These are phyloP conservation scores for Fusarium chaquense DNA, from an alignment of 2,329 filamentous ascomycete genomes.

Conservation along the genomic window DNA sequence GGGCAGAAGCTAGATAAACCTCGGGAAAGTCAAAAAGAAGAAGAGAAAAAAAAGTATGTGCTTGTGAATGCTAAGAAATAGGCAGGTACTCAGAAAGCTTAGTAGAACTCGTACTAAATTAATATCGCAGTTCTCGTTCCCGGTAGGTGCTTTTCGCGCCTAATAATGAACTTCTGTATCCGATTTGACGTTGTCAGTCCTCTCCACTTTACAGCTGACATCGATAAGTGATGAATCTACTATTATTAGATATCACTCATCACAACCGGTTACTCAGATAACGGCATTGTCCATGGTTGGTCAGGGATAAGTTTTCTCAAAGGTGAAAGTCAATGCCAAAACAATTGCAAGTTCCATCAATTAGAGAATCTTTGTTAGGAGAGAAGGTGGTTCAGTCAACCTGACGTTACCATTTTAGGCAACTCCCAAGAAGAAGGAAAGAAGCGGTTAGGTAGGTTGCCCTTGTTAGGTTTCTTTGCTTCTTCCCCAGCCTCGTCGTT, in stretches of 20 bases:
- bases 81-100: slow-evolving; percentile 6
- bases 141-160: slow-evolving; percentile 30
- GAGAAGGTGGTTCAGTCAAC: slow-evolving; percentile 14
- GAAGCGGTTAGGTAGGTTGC: slow-evolving; percentile 14
- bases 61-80: not conserved
- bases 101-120: slow-evolving; percentile 15
- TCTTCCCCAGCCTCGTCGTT: slow-evolving; percentile 1
- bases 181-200: slow-evolving; percentile 15
- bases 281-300: not conserved
- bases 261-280: slow-evolving; percentile 19
- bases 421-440: slow-evolving; percentile 29
- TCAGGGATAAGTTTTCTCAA: not conserved
- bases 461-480: not conserved
- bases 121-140: slow-evolving; percentile 17
- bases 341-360: not conserved
- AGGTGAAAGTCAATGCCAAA: not conserved
- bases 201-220: slow-evolving; percentile 37
- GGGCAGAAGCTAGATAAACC: not conserved
- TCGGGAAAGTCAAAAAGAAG: not conserved
- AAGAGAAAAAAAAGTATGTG: not conserved
- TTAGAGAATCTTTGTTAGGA: not conserved
- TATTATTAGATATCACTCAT: slow-evolving; percentile 26
- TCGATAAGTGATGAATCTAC: slow-evolving; percentile 13
- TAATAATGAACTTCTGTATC: slow-evolving; percentile 2
- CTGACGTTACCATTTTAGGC: slow-evolving; percentile 34